These are phyloP conservation scores for Lachnellula subtilissima DNA, from an alignment of 2,329 filamentous ascomycete genomes.

Conservation along the genomic window DNA sequence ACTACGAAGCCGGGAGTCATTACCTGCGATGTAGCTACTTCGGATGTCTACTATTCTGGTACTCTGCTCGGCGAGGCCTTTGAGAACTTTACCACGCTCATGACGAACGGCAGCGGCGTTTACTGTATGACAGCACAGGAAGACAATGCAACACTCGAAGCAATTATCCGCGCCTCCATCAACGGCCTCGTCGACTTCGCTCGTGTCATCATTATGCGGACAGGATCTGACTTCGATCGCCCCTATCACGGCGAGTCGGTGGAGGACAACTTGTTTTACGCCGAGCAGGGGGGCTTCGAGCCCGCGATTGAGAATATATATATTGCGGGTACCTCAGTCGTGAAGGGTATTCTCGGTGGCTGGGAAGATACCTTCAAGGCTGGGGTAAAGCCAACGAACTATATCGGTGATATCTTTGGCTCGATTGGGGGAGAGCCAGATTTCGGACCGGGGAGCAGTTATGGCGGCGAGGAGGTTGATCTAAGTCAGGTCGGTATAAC, in stretches of 20 bases:
- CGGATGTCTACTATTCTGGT: slow-evolving; percentile 68
- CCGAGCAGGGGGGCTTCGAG: slow-evolving; percentile 58
- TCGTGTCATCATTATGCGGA: slow-evolving; percentile 63
- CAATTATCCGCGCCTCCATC: slow-evolving; percentile 54
- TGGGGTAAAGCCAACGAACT: slow-evolving; percentile 58
- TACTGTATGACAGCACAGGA: slow-evolving; percentile 72
- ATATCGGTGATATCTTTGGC: slow-evolving; percentile 68
- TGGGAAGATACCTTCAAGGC: slow-evolving; percentile 56
- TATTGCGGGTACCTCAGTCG: slow-evolving; percentile 58
- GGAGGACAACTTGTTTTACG: slow-evolving; percentile 54
- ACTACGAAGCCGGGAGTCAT: slow-evolving; percentile 49
- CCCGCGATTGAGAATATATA: slow-evolving; percentile 64
- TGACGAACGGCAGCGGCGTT: slow-evolving; percentile 62
- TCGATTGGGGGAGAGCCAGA: slow-evolving; percentile 61
- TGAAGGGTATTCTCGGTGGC: slow-evolving; percentile 51
- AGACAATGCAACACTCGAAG: slow-evolving; percentile 65
- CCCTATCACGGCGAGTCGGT: slow-evolving; percentile 54
- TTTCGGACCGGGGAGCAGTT: slow-evolving; percentile 46
- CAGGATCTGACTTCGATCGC: slow-evolving; percentile 67
- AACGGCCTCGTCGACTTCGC: slow-evolving; percentile 58
- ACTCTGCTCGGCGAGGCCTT: slow-evolving; percentile 57
- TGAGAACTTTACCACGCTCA: slow-evolving; percentile 56
- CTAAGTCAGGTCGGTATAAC: neutral
- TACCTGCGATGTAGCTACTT: slow-evolving; percentile 64
- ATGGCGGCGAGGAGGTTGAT: slow-evolving; percentile 5